Evolutionary conservation across 2,329 filamentous ascomycete species (phyloP).

Genomic region (Stemphylium vesicarium): DNA sequence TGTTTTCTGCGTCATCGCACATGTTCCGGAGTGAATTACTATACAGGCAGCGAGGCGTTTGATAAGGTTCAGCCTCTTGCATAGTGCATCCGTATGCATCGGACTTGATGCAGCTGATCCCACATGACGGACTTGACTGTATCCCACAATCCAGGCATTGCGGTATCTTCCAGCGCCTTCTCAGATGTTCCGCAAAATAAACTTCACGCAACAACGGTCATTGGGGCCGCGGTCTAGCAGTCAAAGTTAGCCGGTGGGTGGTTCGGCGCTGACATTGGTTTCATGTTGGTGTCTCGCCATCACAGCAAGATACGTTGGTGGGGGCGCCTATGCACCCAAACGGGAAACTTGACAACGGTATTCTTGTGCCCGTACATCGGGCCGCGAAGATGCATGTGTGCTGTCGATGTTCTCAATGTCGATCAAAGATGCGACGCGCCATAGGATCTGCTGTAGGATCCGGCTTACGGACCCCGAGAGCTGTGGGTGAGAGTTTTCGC

Average conservation of each 20-base stretch:
- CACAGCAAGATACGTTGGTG: not conserved
- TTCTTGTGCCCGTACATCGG: not conserved
- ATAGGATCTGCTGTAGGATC: too few relatives aligned
- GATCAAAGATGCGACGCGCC: too few relatives aligned
- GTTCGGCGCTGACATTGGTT: conserved; percentile 5
- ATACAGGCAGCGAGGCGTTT: not conserved
- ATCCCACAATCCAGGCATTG: too few relatives aligned
- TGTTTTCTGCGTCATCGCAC: not conserved
- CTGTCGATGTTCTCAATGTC: not conserved
- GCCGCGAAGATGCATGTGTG: not conserved
- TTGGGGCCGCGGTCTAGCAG: not conserved
- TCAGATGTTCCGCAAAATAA: not conserved
- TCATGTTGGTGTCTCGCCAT: conserved; percentile 7
- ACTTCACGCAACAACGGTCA: not conserved
- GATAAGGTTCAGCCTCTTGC: not conserved
- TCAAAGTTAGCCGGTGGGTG: not conserved
- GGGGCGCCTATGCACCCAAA: conserved; percentile 1
- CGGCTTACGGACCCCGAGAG: too few relatives aligned
- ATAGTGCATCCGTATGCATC: conserved; percentile 2
- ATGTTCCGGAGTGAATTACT: not conserved
- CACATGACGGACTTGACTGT: not conserved
- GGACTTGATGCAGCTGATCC: not conserved
- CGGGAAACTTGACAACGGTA: not conserved
- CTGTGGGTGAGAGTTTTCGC: not conserved
- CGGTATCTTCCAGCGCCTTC: too few relatives aligned